phyloP scores from a whole-genome alignment of 768 basidiomycete genomes.

The Suillus subalutaceus region DNA sequence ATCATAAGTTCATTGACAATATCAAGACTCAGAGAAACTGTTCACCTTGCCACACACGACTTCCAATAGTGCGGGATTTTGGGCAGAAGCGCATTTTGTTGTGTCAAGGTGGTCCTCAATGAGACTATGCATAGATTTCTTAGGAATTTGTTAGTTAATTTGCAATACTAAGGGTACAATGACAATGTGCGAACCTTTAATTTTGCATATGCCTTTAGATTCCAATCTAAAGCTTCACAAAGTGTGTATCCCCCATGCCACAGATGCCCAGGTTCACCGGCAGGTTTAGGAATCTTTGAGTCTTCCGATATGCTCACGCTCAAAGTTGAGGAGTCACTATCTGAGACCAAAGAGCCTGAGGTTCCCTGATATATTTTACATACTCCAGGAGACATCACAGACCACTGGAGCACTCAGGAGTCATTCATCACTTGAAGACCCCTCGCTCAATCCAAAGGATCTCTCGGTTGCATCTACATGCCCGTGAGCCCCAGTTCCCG shows the following conservation, averaged over 20 bases:
- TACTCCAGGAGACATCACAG: constrained; percentile 28
- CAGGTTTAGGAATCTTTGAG: too few relatives aligned
- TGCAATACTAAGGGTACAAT: neutral
- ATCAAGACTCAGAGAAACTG: neutral
- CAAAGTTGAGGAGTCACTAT: too few relatives aligned
- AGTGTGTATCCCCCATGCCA: constrained; percentile 30
- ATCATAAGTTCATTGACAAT: neutral
- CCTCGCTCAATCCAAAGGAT: constrained; percentile 18
- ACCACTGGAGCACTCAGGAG: constrained; percentile 34
- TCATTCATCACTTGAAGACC: constrained; percentile 25
- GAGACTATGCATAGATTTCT: constrained; percentile 9
- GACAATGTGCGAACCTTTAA: constrained; percentile 23
- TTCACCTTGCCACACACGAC: neutral
- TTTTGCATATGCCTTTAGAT: constrained; percentile 15
- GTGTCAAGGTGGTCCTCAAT: constrained; percentile 15
- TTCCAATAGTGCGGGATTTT: constrained; percentile 3
- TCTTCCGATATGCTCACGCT: too few relatives aligned
- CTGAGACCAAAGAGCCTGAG: too few relatives aligned
- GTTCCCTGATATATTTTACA: constrained; percentile 22
- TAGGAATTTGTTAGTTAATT: neutral
- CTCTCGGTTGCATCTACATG: neutral
- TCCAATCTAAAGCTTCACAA: constrained; percentile 23
- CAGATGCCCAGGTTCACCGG: constrained; percentile 22
- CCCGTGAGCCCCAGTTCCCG: neutral
- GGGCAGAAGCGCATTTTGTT: constrained; percentile 15